phyloP scores from a whole-genome alignment of 202 grass and related monocot genomes.

The Saccharum hybrid region DNA sequence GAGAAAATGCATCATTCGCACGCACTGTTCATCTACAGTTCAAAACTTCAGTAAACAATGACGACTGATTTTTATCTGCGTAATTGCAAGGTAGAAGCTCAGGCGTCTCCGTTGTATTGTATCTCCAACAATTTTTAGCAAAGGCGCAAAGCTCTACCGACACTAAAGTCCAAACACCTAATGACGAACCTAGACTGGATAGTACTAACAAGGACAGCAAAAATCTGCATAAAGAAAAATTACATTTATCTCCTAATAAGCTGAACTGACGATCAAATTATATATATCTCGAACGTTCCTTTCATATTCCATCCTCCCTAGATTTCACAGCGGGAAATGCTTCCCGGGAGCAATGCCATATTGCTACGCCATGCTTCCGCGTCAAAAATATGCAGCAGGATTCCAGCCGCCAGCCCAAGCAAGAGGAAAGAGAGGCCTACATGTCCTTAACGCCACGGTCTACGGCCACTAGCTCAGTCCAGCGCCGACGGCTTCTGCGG shows the following conservation, averaged over 20 bases:
- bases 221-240: constrained; percentile 31
- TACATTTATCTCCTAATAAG: constrained; percentile 36
- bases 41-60: background rate
- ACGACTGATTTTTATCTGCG: background rate
- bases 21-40: background rate
- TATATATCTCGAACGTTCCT: constrained; percentile 40
- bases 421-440: constrained; percentile 29
- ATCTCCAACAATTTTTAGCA: background rate
- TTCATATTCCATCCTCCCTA: constrained; percentile 33
- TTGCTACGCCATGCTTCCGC: constrained; percentile 69
- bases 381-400: constrained; percentile 73
- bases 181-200: background rate
- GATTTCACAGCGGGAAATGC: constrained; percentile 39
- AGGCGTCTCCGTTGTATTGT: background rate
- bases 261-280: constrained; percentile 31
- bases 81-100: background rate
- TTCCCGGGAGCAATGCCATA: constrained; percentile 52
- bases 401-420: constrained; percentile 57
- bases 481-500: constrained; percentile 49
- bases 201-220: background rate
- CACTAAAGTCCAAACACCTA: constrained; percentile 6
- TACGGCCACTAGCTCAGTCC: constrained; percentile 27
- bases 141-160: background rate
- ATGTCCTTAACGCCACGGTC: constrained; percentile 17
- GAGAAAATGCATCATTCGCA: background rate